Conservation (phyloP, 2,329 filamentous ascomycete species). For the Lomentospora prolificans region DNA sequence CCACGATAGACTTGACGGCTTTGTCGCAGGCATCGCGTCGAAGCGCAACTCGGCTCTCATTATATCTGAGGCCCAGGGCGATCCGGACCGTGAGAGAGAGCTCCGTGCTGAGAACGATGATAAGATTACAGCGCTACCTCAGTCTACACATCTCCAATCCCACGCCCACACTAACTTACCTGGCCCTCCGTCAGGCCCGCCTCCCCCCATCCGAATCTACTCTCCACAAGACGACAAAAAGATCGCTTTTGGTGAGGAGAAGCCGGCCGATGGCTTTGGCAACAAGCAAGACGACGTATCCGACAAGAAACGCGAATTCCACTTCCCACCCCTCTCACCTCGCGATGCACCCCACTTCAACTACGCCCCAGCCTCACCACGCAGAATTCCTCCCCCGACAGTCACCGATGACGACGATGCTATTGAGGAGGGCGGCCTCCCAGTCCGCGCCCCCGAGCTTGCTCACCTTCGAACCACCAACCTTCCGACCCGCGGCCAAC, state of each 20-base stretch:
- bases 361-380: conserved; percentile 39
- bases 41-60: conserved; percentile 82
- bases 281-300: conserved; percentile 36
- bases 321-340: conserved; percentile 45
- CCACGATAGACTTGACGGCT: conserved; percentile 79
- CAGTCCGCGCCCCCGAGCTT: conserved; percentile 40
- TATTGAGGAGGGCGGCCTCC: conserved; percentile 16
- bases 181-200: conserved; percentile 19
- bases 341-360: conserved; percentile 49
- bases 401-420: conserved; percentile 11
- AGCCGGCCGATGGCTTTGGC: not conserved
- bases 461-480: conserved; percentile 44
- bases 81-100: conserved; percentile 69
- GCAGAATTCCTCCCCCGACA: conserved; percentile 16
- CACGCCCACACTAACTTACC: conserved; percentile 22
- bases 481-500: conserved; percentile 20
- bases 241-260: conserved; percentile 6
- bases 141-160: conserved; percentile 52
- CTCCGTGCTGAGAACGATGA: conserved; percentile 77
- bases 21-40: conserved; percentile 76
- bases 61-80: conserved; percentile 68
- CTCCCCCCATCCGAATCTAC: conserved; percentile 15
- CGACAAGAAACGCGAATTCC: conserved; percentile 39
- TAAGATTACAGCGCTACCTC: conserved; percentile 70
- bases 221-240: conserved; percentile 14